These are phyloP conservation scores for Furcasterigmium furcatum DNA, from an alignment of 2,329 filamentous ascomycete genomes.

Conservation along the genomic window DNA sequence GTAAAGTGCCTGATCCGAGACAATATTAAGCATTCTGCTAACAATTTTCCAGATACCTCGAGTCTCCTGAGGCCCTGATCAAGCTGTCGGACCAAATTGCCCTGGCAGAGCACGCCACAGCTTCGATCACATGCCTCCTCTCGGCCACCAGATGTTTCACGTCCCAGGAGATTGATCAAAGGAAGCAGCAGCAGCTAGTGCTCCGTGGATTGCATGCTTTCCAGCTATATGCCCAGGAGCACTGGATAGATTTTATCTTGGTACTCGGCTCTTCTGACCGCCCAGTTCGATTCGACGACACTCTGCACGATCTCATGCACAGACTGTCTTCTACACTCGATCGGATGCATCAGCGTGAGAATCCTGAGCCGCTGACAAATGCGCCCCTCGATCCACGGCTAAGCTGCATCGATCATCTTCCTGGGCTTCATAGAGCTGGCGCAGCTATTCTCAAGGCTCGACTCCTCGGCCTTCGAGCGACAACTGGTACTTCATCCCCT, in stretches of 20 bases:
- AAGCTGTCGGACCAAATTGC: constrained; percentile 7
- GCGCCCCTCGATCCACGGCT: not conserved
- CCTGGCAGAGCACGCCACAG: constrained; percentile 15
- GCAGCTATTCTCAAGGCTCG: not conserved
- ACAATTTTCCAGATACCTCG: constrained; percentile 4
- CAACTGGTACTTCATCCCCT: not conserved
- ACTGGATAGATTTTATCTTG: constrained; percentile 25
- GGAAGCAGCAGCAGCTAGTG: constrained; percentile 6
- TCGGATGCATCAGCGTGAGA: not conserved
- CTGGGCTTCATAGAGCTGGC: not conserved
- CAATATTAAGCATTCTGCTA: not conserved
- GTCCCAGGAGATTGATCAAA: constrained; percentile 2
- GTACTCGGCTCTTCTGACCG: not conserved
- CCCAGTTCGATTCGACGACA: not conserved
- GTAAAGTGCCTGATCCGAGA: constrained; percentile 7
- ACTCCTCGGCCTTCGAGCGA: not conserved
- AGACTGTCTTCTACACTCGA: not conserved
- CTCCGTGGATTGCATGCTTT: constrained; percentile 23
- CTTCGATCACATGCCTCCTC: constrained; percentile 17
- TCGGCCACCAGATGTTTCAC: constrained; percentile 16
- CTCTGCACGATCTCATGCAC: not conserved
- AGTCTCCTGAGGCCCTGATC: constrained; percentile 5
- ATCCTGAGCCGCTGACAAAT: too few species aligned
- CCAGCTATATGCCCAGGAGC: constrained; percentile 23
- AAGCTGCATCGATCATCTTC: not conserved